Base-by-base conservation (phyloP, 1,139 yeast genomes). In the Candida albicans region DNA sequence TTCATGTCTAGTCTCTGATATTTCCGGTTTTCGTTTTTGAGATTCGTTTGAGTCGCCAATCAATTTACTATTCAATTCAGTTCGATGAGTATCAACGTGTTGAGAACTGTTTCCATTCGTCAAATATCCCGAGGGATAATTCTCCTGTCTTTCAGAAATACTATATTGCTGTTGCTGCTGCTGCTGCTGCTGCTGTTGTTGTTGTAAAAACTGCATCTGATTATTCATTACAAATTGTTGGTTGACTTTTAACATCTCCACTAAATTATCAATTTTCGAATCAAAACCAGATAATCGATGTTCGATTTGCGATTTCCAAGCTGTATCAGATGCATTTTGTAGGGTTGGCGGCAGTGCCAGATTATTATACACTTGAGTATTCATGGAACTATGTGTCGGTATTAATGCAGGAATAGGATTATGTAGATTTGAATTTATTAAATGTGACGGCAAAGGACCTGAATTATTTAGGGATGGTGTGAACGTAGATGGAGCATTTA, bases 231-330 rank as follows among this genome's bases (percentile, higher is more conserved):
- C 43, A 13, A 59, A 51, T 36, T 57, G 53, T 39, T 71, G 77
- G 48, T 70, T 70, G 3, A 58, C 47, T 42, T 60, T 65, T 39
- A 73, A 46, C 3, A 70, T 63, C 32, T 67, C 73, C 2, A 72
- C 71, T 43, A 75, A 56, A 55, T 67, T 68, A 57, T 70, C 73
- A 44, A 80, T 57, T 42, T 78, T 75, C 34, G 59, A 62, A 42
- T 77, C 83, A 47, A 80, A 73, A 1, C 68, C 60, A 41, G 62
- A 66, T 45, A 80, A 65, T 39, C 76, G 67, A 39, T 56, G 59
- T 45, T 79, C 84, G 51, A 78, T 73, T 37, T 63, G 64, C 5
- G 59, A 42, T 48, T 68, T 68, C 82, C 82, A 75, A n/a, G 54
- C 57, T 3, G 48, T 39, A 22, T 53, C 58, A 12, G 44, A 27